These are phyloP conservation scores for Tuctoria greenei DNA, from an alignment of 176 grass and related monocot species.

Conservation along the genomic window DNA sequence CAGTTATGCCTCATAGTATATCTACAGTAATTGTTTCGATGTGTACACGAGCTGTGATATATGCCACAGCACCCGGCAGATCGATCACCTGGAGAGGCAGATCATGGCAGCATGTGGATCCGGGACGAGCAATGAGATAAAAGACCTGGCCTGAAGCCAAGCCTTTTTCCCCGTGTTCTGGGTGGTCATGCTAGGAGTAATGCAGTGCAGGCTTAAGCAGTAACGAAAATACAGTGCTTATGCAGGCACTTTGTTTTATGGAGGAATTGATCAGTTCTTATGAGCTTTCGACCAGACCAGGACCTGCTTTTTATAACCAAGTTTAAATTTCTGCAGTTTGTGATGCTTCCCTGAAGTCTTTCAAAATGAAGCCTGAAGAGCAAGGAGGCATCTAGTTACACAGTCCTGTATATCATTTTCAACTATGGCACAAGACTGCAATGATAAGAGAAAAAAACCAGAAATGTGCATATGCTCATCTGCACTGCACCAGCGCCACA, in stretches of 20 bases:
- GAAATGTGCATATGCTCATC: constrained; percentile 18
- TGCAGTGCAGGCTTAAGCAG: background rate
- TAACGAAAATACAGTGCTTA: constrained; percentile 2
- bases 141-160: background rate
- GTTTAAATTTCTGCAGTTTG: background rate
- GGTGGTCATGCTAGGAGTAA: constrained; percentile 12
- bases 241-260: background rate
- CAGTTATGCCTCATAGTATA: background rate
- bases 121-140: background rate
- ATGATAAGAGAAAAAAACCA: constrained; percentile 40
- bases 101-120: constrained; percentile 26
- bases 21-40: background rate
- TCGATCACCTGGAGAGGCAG: constrained; percentile 12
- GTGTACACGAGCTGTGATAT: background rate
- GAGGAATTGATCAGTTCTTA: background rate
- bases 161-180: background rate
- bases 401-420: constrained; percentile 20
- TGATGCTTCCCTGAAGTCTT: background rate
- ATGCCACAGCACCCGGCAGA: constrained; percentile 2
- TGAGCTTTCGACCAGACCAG: background rate
- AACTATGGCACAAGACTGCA: constrained; percentile 35
- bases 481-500: background rate
- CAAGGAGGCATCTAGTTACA: background rate
- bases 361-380: constrained; percentile 11
- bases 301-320: background rate